Percentiles rank a stretch among this genome's conserved stretches.
phyloP scores from a whole-genome alignment of 495 filamentous ascomycete genomes.

The Apiosordaria backusii region DNA sequence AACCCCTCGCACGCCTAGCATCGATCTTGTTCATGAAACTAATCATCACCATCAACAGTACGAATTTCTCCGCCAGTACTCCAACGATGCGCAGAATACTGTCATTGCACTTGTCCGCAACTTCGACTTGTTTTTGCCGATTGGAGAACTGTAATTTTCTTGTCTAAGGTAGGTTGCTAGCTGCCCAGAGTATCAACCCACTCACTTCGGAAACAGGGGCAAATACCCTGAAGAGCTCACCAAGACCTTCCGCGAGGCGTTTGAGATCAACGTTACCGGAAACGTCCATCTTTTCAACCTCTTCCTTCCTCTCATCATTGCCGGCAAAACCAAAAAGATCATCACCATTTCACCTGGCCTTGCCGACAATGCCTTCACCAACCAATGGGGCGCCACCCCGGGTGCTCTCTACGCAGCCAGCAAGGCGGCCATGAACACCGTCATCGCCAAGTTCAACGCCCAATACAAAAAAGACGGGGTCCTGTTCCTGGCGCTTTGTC shows the following conservation, averaged over 20 bases:
- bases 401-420: conserved; percentile 31
- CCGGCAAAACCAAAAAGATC: conserved; percentile 51
- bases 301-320: conserved; percentile 49
- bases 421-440: conserved; percentile 45
- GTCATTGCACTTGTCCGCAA: conserved; percentile 31
- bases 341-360: conserved; percentile 48
- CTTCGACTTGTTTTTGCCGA: background rate
- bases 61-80: conserved; percentile 23
- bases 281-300: conserved; percentile 51
- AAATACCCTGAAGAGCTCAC: conserved; percentile 6
- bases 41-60: background rate
- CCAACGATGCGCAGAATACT: conserved; percentile 17
- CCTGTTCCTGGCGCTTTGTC: conserved; percentile 47
- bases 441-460: conserved; percentile 45
- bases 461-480: conserved; percentile 51
- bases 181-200: no score
- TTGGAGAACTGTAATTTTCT: background rate
- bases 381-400: conserved; percentile 25
- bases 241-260: conserved; percentile 24
- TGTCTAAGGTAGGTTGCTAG: no score
- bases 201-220: background rate
- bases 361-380: conserved; percentile 36
- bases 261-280: conserved; percentile 47
- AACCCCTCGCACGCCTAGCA: background rate
- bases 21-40: background rate